Evolutionary conservation across 1,284 basidiomycete genomes (phyloP), one percentile per base, ranked within the genome.

Genomic region (Microbotryum saponariae): DNA sequence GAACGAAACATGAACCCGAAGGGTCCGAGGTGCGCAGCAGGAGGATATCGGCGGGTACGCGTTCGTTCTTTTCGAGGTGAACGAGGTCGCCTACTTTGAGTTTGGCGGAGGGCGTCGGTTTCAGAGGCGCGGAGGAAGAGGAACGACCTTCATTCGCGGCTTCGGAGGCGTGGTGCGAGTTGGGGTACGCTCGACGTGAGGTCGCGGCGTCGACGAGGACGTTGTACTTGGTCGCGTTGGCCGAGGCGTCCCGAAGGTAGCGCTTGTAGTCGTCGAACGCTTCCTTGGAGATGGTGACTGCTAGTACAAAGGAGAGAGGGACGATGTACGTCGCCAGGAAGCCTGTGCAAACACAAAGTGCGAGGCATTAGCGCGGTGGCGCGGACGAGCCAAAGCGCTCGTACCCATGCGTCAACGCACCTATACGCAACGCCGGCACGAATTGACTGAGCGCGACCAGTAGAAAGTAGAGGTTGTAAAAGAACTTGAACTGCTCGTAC

Each of bases 401-500:
- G 14, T 42, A 42, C 61, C 51, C 27, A 14, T 51, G 14, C 23
- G 16, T 44, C 42, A 6, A 25, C 83, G 56, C 59, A 88, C 89
- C 92, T 63, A 97, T 99, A 79, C 92, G 94, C 67, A 99, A 82
- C 0, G 93, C 89, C 5, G 94, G 96, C 10, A 99, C 80, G 72
- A 98, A 97, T 75, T 98, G 94, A 33, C 89, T 92, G 5, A 98
- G 79, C 0, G 96, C 94, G 18, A 99, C 96, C 16, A 97, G 85
- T 5, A 98, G 83, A 74, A 99, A 99, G 77, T 98, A 99, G 16
- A 98, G 82, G 76, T 99, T 99, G 85, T 97, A 98, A 81, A 99
- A 99, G 81, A 96, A 97, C 77, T 97, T 98, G 87, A 98, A 99
- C 76, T 98, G 96, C 76, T 97, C 93, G 77, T 97, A 98, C 74